Base-by-base conservation (phyloP, 805 yeast species). In the Spathaspora hagerdaliae region DNA sequence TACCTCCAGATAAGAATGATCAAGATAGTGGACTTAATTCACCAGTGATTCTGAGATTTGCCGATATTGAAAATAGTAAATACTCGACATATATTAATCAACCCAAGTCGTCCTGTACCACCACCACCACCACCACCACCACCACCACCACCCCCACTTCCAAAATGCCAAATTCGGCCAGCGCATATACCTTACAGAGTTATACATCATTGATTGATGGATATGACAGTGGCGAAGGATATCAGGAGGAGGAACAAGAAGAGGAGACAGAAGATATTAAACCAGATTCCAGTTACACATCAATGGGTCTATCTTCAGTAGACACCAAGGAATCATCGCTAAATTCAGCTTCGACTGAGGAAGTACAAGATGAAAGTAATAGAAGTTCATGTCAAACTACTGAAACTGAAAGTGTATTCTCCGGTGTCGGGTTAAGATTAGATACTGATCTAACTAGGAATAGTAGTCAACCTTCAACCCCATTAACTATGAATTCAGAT, bases 191-290 rank as follows among this genome's bases (percentile, higher is more conserved):
- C 1, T 38, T 64, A 10, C 39, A 49, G 14, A 64, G 66, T 35
- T 59, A 62, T 47, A 41, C 59, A 2, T 62, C 67, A 14, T 46
- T 66, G 11, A 60, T 65, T 36, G 68, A 62, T 27, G 53, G 57
- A 7, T 66, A 66, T 48, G 68, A 62, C 15, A 35, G 13, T 35
- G 37, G 37, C 3, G 54, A 52, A 38, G 55, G 50, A 33, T 38
- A 34, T 24, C 36, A 29, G 4, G 43, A 40, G 13, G 27, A 12
- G 15, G 43, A 40, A 33, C 27, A 36, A 33, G 37, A 41, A 19
- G 44, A 41, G 36, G 31, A n/a, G 5, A 12, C n/a, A 3, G 31
- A n/a, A 26, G 39, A 36, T 14, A 26, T 3, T n/a, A 12, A 36
- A 5, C 13, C 2, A 13, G 31, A 13, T 32, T 32, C 2, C 5